Evolutionary conservation across 441 rosid genomes (phyloP), one percentile per base, ranked within the genome.

Genomic region (Flueggea neowawraea): DNA sequence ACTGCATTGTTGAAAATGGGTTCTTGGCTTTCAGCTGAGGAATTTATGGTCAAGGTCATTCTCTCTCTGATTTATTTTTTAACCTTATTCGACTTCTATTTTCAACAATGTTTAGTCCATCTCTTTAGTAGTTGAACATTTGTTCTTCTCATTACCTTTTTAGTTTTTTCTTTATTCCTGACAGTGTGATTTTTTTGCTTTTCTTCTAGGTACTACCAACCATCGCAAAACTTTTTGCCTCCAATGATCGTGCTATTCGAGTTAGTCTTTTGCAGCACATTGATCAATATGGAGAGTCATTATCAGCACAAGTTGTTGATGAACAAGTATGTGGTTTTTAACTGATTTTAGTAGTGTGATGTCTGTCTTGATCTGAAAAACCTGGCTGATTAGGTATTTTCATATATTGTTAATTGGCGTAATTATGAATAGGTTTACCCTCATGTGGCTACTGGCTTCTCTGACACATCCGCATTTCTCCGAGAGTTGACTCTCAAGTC

Each of bases 401-500:
- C 39, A 33, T 33, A 33, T 33, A 33, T n/a, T 33, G 39, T 6
- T 33, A 33, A 33, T 33, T 33, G 39, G 39, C 39, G 6, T 6
- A 33, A 56, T 61, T 61, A 32, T 67, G 17, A 60, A 61, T 73
- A 92, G 98, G 96, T 92, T 66, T 95, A 82, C 73, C 96, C 98
- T 68, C 98, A 90, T 64, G 82, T 95, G 68, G 91, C 97, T 64
- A 87, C 93, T 68, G 98, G 99, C 64, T 92, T 95, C 76, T 77
- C 95, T 41, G 99, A 95, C 67, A 80, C 96, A 39, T 86, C 96
- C 67, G 96, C 98, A 60, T 88, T 88, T 80, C 96, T 95, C 56
- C 95, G 98, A 57, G 99, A 95, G 74, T 70, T 95, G 84, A 91
- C 98, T 82, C 99, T 95, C 55, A 95, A 95, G 69, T 92, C 99